A percentile compares a stretch with the other conserved stretches of the same genome.
Evolutionary conservation across 2,329 filamentous ascomycete genomes (phyloP).

Genomic region (Colletotrichum zoysiae): DNA sequence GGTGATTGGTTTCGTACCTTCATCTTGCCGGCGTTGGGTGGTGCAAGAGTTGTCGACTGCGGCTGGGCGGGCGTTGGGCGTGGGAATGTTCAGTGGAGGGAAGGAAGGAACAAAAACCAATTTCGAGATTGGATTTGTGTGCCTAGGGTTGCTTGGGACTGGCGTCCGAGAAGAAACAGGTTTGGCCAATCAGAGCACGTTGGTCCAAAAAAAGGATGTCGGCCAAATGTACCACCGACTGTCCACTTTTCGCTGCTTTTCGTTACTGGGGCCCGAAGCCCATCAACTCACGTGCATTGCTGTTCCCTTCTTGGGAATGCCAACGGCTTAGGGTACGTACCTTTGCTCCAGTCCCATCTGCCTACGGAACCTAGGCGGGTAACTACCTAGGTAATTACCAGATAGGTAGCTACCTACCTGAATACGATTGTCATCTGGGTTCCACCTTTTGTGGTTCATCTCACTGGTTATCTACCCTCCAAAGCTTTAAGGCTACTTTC

Average conservation of each 20-base stretch:
- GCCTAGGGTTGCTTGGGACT: conserved; percentile 54
- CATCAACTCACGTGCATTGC: conserved; percentile 21
- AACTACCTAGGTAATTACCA: too few species aligned
- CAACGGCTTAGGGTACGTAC: not conserved
- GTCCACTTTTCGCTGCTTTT: not conserved
- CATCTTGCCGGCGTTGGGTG: conserved; percentile 62
- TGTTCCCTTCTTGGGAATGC: conserved; percentile 12
- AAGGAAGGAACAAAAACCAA: conserved; percentile 28
- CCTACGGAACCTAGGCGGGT: too few species aligned
- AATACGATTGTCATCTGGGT: not conserved
- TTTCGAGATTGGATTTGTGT: conserved; percentile 55
- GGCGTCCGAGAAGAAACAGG: conserved; percentile 33
- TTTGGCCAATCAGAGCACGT: conserved; percentile 50
- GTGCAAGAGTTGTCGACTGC: conserved; percentile 60
- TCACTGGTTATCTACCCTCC: not conserved
- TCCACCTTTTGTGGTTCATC: not conserved
- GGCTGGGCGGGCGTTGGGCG: conserved; percentile 52
- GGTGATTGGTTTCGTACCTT: conserved; percentile 53
- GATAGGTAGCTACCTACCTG: too few species aligned
- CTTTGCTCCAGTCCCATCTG: not conserved
- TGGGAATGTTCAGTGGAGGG: conserved; percentile 49
- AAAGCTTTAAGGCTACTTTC: not conserved
- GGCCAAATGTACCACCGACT: conserved; percentile 17
- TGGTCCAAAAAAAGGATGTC: not conserved
- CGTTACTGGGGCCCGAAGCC: conserved; percentile 5